phyloP scores from a whole-genome alignment of 2,329 filamentous ascomycete genomes.

The Helotiales sp. region DNA sequence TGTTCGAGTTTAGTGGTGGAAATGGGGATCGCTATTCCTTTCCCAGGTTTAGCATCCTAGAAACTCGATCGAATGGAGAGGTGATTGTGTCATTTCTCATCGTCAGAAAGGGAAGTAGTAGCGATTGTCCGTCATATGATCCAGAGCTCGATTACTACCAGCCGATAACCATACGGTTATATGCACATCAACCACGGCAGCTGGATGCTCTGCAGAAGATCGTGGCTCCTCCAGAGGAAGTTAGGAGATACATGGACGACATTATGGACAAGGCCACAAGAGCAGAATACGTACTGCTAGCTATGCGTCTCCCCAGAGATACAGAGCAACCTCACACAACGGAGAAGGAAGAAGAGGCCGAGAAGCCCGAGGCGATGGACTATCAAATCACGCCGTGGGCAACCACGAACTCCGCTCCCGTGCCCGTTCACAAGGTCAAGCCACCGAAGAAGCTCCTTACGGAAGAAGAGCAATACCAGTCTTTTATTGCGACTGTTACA shows the following conservation, averaged over 20 bases:
- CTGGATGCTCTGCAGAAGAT: slow-evolving; percentile 65
- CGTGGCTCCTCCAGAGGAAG: slow-evolving; percentile 67
- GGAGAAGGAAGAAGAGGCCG: slow-evolving; percentile 24
- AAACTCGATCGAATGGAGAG: slow-evolving; percentile 65
- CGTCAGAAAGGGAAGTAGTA: slow-evolving; percentile 72
- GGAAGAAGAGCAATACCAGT: slow-evolving; percentile 54
- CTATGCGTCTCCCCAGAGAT: slow-evolving; percentile 65
- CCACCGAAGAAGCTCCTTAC: slow-evolving; percentile 42
- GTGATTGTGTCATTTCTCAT: slow-evolving; percentile 79
- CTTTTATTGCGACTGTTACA: slow-evolving; percentile 46
- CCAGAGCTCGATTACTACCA: slow-evolving; percentile 75
- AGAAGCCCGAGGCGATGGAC: slow-evolving; percentile 26
- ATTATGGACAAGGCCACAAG: slow-evolving; percentile 72
- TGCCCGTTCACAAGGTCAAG: slow-evolving; percentile 25
- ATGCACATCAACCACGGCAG: slow-evolving; percentile 57
- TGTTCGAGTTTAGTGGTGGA: slow-evolving; percentile 70
- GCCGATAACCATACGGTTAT: slow-evolving; percentile 69
- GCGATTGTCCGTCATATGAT: slow-evolving; percentile 65
- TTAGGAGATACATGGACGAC: slow-evolving; percentile 70
- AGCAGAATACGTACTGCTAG: slow-evolving; percentile 69
- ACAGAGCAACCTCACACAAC: slow-evolving; percentile 22
- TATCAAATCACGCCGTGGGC: slow-evolving; percentile 33
- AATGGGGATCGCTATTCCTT: slow-evolving; percentile 79
- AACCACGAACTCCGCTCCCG: slow-evolving; percentile 32
- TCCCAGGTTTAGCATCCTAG: slow-evolving; percentile 77